A percentile compares a stretch with the other conserved stretches of the same genome.
These are phyloP conservation scores for Piedraia hortae DNA, from an alignment of 2,329 filamentous ascomycete species.

Conservation along the genomic window DNA sequence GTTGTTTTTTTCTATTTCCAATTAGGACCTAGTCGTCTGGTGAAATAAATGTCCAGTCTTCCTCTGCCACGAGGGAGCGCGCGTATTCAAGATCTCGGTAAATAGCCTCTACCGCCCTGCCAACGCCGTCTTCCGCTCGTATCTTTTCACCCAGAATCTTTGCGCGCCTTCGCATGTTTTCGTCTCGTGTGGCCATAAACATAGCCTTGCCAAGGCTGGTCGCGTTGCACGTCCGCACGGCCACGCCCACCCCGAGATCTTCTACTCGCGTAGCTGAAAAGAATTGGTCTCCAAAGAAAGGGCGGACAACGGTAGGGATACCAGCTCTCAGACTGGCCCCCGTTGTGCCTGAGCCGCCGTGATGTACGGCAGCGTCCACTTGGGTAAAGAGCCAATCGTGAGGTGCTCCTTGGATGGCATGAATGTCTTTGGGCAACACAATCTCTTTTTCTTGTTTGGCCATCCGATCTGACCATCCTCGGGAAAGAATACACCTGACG, in stretches of 20 bases:
- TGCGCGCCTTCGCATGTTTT: conserved; percentile 78
- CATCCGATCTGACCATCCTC: conserved; percentile 83
- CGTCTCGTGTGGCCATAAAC: conserved; percentile 73
- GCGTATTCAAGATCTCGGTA: conserved; percentile 92
- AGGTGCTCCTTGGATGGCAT: conserved; percentile 67
- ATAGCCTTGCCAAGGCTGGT: conserved; percentile 59
- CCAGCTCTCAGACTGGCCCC: conserved; percentile 77
- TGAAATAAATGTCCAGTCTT: too few relatives aligned
- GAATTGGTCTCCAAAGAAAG: conserved; percentile 94
- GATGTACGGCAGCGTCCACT: conserved; percentile 81
- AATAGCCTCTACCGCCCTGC: conserved; percentile 66
- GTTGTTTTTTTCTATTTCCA: too few relatives aligned
- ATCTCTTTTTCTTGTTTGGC: conserved; percentile 30
- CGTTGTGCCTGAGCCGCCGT: conserved; percentile 83
- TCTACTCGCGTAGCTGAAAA: conserved; percentile 82
- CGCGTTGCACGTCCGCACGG: conserved; percentile 71
- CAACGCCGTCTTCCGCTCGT: conserved; percentile 73
- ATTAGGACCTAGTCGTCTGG: too few relatives aligned
- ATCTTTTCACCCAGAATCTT: conserved; percentile 62
- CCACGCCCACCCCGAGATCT: conserved; percentile 76
- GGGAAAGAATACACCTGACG: conserved; percentile 79
- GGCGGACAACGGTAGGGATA: conserved; percentile 77
- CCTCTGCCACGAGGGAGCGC: conserved; percentile 54
- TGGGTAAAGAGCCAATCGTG: conserved; percentile 93
- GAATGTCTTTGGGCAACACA: conserved; percentile 49